Evolutionary conservation across 306 rosid genomes (phyloP).

Genomic region (Oxytropis ochrocephala): DNA sequence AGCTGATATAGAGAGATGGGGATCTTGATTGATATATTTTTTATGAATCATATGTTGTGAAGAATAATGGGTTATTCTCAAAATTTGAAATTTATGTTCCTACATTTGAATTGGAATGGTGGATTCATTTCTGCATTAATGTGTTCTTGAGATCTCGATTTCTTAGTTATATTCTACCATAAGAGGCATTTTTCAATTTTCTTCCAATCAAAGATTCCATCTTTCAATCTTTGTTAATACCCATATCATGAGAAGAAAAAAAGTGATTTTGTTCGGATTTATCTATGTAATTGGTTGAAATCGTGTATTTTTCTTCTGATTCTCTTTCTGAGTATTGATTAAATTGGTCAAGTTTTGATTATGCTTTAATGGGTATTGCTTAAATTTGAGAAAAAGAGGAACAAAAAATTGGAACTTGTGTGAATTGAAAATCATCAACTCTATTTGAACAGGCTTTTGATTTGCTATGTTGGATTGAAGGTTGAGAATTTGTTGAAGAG

Average conservation of each 20-base stretch:
- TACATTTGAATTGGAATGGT: slow-evolving; percentile 24
- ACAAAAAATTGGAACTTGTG: not conserved
- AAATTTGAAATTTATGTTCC: slow-evolving; percentile 9
- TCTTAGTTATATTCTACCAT: not conserved
- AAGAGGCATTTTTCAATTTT: slow-evolving; percentile 15
- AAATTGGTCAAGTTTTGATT: not conserved
- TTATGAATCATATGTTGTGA: not conserved
- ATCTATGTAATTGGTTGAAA: slow-evolving; percentile 20
- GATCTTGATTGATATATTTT: slow-evolving; percentile 26
- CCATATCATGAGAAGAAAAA: not conserved
- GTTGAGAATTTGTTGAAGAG: slow-evolving; percentile 28
- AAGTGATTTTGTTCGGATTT: slow-evolving; percentile 15
- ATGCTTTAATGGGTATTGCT: not conserved
- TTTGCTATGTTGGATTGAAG: slow-evolving; percentile 35
- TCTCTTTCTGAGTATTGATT: slow-evolving; percentile 23
- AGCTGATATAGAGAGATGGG: not conserved
- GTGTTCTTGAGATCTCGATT: slow-evolving; percentile 24
- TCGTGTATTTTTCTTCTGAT: not conserved
- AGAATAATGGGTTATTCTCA: slow-evolving; percentile 22
- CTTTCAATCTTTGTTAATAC: not conserved
- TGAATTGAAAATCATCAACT: slow-evolving; percentile 27
- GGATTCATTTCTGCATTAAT: slow-evolving; percentile 21
- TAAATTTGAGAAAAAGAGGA: not conserved
- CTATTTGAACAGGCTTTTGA: slow-evolving; percentile 39
- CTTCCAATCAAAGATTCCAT: not conserved